These are phyloP conservation scores for Hymenoscyphus infarciens DNA, from an alignment of 2,329 filamentous ascomycete species.

Conservation along the genomic window DNA sequence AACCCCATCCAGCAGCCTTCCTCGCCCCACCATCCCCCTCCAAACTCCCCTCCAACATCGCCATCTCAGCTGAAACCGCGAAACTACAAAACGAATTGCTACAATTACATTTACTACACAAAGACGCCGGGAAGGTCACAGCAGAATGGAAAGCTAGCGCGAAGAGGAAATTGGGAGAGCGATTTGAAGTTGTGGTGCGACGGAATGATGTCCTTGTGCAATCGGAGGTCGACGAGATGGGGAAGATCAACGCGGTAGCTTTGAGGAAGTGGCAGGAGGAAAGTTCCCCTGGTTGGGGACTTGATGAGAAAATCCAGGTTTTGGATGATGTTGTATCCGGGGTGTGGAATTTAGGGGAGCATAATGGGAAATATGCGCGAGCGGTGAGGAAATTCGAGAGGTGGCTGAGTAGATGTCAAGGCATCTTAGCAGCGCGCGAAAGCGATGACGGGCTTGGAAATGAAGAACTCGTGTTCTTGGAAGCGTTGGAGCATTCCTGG, in stretches of 20 bases:
- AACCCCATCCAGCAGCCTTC: conserved; percentile 56
- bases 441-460: conserved; percentile 34
- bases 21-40: conserved; percentile 59
- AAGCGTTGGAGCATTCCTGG: conserved; percentile 55
- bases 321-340: conserved; percentile 55
- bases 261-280: conserved; percentile 47
- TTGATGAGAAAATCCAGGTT: conserved; percentile 55
- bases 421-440: conserved; percentile 45
- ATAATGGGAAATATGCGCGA: conserved; percentile 53
- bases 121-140: conserved; percentile 44
- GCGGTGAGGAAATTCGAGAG: conserved; percentile 55
- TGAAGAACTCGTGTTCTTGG: conserved; percentile 46
- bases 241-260: conserved; percentile 48
- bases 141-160: conserved; percentile 56
- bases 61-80: conserved; percentile 54
- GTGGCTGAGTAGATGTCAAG: conserved; percentile 50
- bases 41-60: conserved; percentile 58
- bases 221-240: conserved; percentile 45
- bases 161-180: conserved; percentile 42
- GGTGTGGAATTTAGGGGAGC: conserved; percentile 55
- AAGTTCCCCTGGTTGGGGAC: conserved; percentile 33
- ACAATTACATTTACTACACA: conserved; percentile 62
- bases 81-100: conserved; percentile 62
- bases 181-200: conserved; percentile 40
- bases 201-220: conserved; percentile 42